Evolutionary conservation across 1,284 basidiomycete species (phyloP).

Genomic region (Clitocybe nebularis): DNA sequence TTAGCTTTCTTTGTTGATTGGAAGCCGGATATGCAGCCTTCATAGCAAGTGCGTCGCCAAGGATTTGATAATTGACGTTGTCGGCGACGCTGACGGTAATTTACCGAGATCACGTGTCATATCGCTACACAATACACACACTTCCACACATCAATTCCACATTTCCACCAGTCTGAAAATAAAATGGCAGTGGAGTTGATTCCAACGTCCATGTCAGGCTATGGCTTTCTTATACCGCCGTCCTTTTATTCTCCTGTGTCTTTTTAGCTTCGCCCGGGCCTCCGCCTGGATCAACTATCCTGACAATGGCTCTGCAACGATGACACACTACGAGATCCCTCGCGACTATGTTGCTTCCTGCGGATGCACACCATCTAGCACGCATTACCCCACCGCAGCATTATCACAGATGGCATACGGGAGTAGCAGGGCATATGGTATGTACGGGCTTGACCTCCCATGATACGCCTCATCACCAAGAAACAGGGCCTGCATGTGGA

Average conservation of each 20-base stretch:
- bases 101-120: background rate
- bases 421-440: conserved; percentile 66
- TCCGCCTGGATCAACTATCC: conserved; percentile 58
- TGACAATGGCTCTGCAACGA: conserved; percentile 47
- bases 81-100: background rate
- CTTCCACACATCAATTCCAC: no score
- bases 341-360: conserved; percentile 47
- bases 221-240: conserved; percentile 1
- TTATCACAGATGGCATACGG: conserved; percentile 75
- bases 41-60: conserved; percentile 30
- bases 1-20: conserved; percentile 42
- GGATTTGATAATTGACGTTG: conserved; percentile 2
- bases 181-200: background rate
- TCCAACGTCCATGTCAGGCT: background rate
- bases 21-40: conserved; percentile 63
- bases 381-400: conserved; percentile 73
- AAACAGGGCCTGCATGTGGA: conserved; percentile 57
- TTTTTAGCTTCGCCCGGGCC: conserved; percentile 16
- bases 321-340: conserved; percentile 64
- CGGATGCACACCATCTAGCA: conserved; percentile 67
- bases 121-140: background rate
- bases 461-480: conserved; percentile 3
- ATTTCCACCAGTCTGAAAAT: background rate
- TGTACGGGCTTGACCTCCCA: background rate
- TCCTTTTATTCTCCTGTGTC: conserved; percentile 4